These are phyloP conservation scores for Penicillium concentricum DNA, from an alignment of 2,329 filamentous ascomycete species.

Conservation along the genomic window DNA sequence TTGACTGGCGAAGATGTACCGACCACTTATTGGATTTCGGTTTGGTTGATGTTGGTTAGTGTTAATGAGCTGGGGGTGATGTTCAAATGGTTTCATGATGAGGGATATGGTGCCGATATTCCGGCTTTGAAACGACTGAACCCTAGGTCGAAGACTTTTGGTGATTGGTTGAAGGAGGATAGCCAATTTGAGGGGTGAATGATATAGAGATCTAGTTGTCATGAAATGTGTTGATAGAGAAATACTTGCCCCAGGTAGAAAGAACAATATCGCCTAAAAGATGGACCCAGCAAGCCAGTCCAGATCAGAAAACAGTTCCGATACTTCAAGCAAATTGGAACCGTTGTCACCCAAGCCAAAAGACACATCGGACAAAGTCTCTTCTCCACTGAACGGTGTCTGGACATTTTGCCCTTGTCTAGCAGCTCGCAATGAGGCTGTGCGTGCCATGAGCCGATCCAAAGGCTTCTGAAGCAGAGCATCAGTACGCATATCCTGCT, in stretches of 20 bases:
- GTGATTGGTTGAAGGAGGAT: constrained; percentile 49
- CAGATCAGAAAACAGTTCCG: neutral
- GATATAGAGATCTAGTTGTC: neutral
- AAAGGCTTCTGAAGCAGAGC: constrained; percentile 16
- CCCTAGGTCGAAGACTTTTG: constrained; percentile 49
- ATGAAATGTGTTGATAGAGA: neutral
- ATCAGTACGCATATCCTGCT: constrained; percentile 5
- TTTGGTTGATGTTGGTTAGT: constrained; percentile 40
- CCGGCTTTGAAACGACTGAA: constrained; percentile 42
- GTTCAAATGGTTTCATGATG: constrained; percentile 53
- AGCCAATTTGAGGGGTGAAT: constrained; percentile 38
- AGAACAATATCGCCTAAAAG: neutral
- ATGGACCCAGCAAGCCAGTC: neutral
- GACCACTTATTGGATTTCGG: constrained; percentile 43
- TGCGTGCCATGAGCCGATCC: constrained; percentile 19
- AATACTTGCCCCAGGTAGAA: neutral
- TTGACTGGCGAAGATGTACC: constrained; percentile 48
- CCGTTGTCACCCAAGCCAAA: neutral
- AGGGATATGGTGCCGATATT: constrained; percentile 51
- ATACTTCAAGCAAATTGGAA: neutral
- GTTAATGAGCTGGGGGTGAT: constrained; percentile 48
- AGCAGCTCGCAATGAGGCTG: neutral
- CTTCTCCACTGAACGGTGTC: neutral
- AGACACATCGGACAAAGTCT: neutral
- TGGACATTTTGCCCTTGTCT: neutral